phyloP scores from a whole-genome alignment of 1,284 basidiomycete genomes.

The Tilletia indica region DNA sequence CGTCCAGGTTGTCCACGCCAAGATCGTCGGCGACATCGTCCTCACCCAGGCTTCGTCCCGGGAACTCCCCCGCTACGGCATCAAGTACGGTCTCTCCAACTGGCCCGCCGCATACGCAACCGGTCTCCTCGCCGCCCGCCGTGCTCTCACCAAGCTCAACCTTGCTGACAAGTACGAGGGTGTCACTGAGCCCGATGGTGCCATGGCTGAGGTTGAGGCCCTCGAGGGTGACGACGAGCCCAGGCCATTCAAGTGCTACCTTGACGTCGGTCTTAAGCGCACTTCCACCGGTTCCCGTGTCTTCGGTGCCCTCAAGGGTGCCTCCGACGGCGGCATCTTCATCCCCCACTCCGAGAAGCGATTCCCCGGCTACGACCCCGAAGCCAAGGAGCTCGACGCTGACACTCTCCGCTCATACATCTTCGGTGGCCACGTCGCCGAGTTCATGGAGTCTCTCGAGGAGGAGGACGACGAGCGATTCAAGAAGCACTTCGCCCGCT shows the following conservation, averaged over 20 bases:
- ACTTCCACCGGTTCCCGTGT: slow-evolving; percentile 97
- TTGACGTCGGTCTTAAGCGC: slow-evolving; percentile 96
- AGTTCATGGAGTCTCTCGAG: slow-evolving; percentile 99
- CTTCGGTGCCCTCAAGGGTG: slow-evolving; percentile 99
- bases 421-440: slow-evolving; percentile 93
- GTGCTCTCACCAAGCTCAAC: slow-evolving; percentile 90
- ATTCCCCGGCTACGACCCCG: slow-evolving; percentile 96
- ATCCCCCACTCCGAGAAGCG: slow-evolving; percentile 97
- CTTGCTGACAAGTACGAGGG: slow-evolving; percentile 99
- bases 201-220: slow-evolving; percentile 75
- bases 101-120: slow-evolving; percentile 99
- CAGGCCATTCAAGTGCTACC: slow-evolving; percentile 96
- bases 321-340: slow-evolving; percentile 95
- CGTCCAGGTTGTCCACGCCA: slow-evolving; percentile 84
- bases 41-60: slow-evolving; percentile 69
- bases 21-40: slow-evolving; percentile 93
- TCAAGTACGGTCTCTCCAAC: slow-evolving; percentile 97
- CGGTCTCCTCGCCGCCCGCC: slow-evolving; percentile 90
- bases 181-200: slow-evolving; percentile 87
- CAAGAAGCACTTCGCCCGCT: slow-evolving; percentile 96
- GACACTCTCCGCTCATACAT: slow-evolving; percentile 98
- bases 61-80: slow-evolving; percentile 93
- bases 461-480: slow-evolving; percentile 99
- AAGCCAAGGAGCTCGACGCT: slow-evolving; percentile 88
- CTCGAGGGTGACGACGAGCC: slow-evolving; percentile 90